Base-by-base conservation (phyloP, 163 green algal genomes). In the Scenedesmus sp. region DNA sequence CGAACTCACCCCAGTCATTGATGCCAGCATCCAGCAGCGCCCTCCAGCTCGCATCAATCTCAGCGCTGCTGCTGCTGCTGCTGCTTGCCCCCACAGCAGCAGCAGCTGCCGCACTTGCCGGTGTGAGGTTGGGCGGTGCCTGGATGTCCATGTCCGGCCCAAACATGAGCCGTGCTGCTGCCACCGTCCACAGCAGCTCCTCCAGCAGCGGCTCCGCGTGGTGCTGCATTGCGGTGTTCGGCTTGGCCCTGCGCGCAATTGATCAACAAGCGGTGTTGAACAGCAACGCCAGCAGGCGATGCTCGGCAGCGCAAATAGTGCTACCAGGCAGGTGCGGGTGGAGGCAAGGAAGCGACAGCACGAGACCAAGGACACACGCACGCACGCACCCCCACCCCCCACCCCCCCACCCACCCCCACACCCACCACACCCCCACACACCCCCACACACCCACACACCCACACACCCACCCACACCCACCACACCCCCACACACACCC, bases 81-180 rank as follows among this genome's bases (percentile, higher is more conserved):
- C 81, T 46, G 0, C 42, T 76, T 90, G 49, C 5, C 81, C 46
- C 72, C 72, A 40, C 72, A 81, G 37, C 56, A 43, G 65, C 35
- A 20, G 87, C 83, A 44, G 46, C 89, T 83, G 93, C 92, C 79
- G 92, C 59, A 9, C 59, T 49, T 56, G 92, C 91, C 0, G 95
- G 94, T 3, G 95, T 97, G 30, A 99, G 91, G 91, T 98, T 98
- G 30, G 97, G 97, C 30, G 97, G 97, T 22, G 95, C 96, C 88
- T 98, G 97, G 2, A 98, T 96, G 90, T 92, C 97, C 93, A 98
- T 96, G 24, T 81, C 0, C 0, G 94, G 83, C 0, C 96, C 96
- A 78, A 99, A 95, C 15, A 98, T 93, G 42, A 98, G 91, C 1
- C 97, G 90, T 0, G 97, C 97, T 24, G 94, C 93, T 15, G 96